Evolutionary conservation across 495 filamentous ascomycete species (phyloP), one percentile per base, ranked within the genome.

Genomic region (Sporormia fimetaria): DNA sequence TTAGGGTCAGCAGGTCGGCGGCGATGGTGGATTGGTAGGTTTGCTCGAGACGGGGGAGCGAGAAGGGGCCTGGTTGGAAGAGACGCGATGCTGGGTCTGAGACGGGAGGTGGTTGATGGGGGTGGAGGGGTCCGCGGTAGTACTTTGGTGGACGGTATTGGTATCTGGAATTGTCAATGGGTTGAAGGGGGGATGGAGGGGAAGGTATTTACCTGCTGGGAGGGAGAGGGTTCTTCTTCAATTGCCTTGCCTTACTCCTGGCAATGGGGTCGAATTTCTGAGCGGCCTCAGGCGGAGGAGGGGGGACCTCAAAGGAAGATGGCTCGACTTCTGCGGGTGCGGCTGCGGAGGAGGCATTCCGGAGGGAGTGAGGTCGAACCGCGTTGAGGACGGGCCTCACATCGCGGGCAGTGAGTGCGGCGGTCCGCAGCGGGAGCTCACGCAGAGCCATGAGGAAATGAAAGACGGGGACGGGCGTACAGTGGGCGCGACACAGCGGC

Each of bases 11-110:
- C 52, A 95, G 74, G 64, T 98, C 92, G n/a, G 84, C 70, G 33
- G 83, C 80, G 45, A 93, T 67, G 47, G 85, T 93, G 34, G 75
- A 74, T 55, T 85, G 70, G 71, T 80, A 94, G 40, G 88, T 95
- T 60, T 96, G 84, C 57, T 83, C 75, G 32, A 94, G 74, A 49
- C 90, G 80, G 18, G 90, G 84, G 17, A 82, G 66, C 60, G 78
- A 80, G 70, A 96, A 98, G 6, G 90, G 90, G 4, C 92, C 92
- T 1, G 90, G 90, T n/a, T 81, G 67, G 66, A 86, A 98, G 37
- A 81, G 64, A 57, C 90, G 80, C 43, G 90, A 94, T 40, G 78
- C 70, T 8, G 90, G 87, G 51, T 87, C 79, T 24, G 90, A 90
- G 30, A 79, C 69, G 8, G 76, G 71, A 3, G 84, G 90, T 11